These are phyloP conservation scores for Hyaloscypha variabilis DNA, from an alignment of 495 filamentous ascomycete genomes.

Conservation along the genomic window DNA sequence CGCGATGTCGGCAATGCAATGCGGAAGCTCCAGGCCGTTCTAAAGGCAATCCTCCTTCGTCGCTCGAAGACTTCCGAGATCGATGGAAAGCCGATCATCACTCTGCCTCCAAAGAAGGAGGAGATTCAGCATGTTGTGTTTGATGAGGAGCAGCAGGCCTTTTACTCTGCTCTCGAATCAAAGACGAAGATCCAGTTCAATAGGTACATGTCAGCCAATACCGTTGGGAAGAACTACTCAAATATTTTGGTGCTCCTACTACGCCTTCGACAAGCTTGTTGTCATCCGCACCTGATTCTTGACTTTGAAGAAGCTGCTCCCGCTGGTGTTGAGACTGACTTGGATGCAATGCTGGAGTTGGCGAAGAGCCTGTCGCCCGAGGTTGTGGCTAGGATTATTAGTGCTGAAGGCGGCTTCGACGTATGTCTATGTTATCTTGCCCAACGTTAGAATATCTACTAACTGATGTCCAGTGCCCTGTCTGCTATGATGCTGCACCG, in stretches of 20 bases:
- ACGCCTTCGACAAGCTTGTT: slow-evolving; percentile 88
- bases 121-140: slow-evolving; percentile 72
- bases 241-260: slow-evolving; percentile 85
- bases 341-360: slow-evolving; percentile 63
- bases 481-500: slow-evolving; percentile 76
- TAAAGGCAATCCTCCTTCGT: slow-evolving; percentile 85
- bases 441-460: background rate
- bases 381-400: slow-evolving; percentile 71
- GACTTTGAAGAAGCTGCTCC: slow-evolving; percentile 66
- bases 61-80: slow-evolving; percentile 83
- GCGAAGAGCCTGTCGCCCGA: slow-evolving; percentile 62
- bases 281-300: slow-evolving; percentile 87
- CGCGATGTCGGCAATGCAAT: slow-evolving; percentile 54
- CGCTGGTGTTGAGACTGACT: slow-evolving; percentile 41
- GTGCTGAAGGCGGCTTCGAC: slow-evolving; percentile 50
- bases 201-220: slow-evolving; percentile 71
- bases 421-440: slow-evolving; percentile 28
- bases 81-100: slow-evolving; percentile 83
- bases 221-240: slow-evolving; percentile 77
- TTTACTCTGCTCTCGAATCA: slow-evolving; percentile 74
- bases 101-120: slow-evolving; percentile 70
- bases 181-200: slow-evolving; percentile 73
- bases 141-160: slow-evolving; percentile 66
- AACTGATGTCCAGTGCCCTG: slow-evolving; percentile 65
- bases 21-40: slow-evolving; percentile 72